Percentiles rank a stretch among this genome's conserved stretches.
Evolutionary conservation across 306 rosid genomes (phyloP).

Genomic region (Acacia confusa): DNA sequence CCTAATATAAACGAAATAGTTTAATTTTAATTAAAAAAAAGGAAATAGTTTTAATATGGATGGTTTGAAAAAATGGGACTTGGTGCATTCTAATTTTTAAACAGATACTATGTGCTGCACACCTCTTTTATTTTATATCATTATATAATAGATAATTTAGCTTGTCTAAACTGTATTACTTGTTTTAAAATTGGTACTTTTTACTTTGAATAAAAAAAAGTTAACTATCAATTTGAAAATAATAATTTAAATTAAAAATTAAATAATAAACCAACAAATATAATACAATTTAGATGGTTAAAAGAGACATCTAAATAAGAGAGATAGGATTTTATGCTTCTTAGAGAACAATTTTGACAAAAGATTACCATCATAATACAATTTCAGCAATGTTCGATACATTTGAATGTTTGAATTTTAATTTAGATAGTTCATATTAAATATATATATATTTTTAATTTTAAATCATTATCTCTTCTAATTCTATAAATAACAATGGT

Average conservation of each 20-base stretch:
- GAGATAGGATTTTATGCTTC: background rate
- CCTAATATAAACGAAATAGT: background rate
- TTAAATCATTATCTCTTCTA: background rate
- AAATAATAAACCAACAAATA: background rate
- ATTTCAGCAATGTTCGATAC: background rate
- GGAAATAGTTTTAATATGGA: background rate
- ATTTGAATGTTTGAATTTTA: background rate
- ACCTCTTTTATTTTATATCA: background rate
- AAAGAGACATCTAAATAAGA: background rate
- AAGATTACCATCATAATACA: background rate
- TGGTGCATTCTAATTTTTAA: background rate
- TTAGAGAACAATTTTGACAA: background rate
- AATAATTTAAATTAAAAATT: background rate
- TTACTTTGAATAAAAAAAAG: background rate
- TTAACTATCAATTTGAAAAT: background rate
- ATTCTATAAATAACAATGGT: background rate
- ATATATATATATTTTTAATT: background rate
- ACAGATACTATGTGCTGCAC: background rate
- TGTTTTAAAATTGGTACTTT: background rate
- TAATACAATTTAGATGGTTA: background rate
- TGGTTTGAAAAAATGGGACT: background rate
- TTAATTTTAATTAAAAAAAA: background rate
- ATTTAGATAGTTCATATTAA: background rate
- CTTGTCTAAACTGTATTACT: background rate
- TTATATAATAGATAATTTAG: background rate